Base-by-base conservation (phyloP, 352 stramenopile genomes). In the Blastocystis sp. region DNA sequence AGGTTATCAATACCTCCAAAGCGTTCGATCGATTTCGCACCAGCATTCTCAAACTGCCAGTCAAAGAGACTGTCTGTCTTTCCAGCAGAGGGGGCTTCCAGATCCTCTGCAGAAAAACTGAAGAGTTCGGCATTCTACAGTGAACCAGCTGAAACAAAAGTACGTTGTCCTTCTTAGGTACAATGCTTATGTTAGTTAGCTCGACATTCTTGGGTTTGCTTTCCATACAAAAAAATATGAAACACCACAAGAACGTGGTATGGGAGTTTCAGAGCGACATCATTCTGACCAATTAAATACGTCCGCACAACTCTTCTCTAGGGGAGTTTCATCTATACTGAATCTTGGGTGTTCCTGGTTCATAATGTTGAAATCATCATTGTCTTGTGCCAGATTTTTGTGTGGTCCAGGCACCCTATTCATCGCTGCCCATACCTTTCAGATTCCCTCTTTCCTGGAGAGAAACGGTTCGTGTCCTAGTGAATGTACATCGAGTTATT, bases 31-130 rank as follows among this genome's bases (percentile, higher is more conserved):
- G 68, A 53, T 1, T 79, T 55, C 2, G 55, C 41, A 8, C 70
- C 84, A 53, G 47, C 59, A 37, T 90, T 87, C 54, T 90, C 66
- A 26, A 76, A 73, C 55, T 84, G 84, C 64, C 56, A 75, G 59
- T 84, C 84, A 90, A 90, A 80, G n/a, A 87, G 55, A 54, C 69
- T 43, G 39, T 90, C 70, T 43, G 87, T 80, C 37, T 84, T 88
- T 59, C 37, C 37, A 34, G 77, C 62, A 29, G 37, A 63, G 13
- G 77, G 77, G 7, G 62, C 62, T 18, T 50, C 55, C 29, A 88
- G 41, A 8, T 88, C 77, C 41, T 88, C 77, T 11, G 77, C 20
- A 54, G 56, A n/a, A 37, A 26, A 88, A 13, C 18, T 20, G 41
- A 55, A 88, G 18, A 84, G 23, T 23, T 64, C 47, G 7, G 73